These are phyloP conservation scores for Hansenula lynferdii DNA, from an alignment of 1,139 yeast species.

Conservation along the genomic window DNA sequence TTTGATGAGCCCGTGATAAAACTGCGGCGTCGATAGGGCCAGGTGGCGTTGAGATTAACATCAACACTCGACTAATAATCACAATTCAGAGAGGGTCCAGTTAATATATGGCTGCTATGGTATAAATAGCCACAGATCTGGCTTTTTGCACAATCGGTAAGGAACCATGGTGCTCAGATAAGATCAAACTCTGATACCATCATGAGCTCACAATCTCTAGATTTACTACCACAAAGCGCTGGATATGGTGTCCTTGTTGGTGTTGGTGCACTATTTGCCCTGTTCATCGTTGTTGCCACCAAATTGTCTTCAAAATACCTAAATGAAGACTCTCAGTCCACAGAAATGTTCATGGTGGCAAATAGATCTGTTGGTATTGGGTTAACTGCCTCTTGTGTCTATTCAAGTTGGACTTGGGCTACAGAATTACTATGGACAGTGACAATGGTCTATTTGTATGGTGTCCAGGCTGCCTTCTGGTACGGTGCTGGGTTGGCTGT, in stretches of 20 bases:
- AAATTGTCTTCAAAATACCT: constrained; percentile 42
- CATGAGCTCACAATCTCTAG: neutral
- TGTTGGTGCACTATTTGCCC: constrained; percentile 45
- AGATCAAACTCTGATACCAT: too few relatives aligned
- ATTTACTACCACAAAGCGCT: neutral
- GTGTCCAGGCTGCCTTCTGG: constrained; percentile 35
- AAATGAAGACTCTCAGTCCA: constrained; percentile 46
- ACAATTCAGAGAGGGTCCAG: too few relatives aligned
- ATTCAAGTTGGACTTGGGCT: constrained; percentile 52
- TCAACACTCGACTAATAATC: too few relatives aligned
- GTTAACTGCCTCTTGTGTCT: constrained; percentile 44
- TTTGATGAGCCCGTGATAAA: too few relatives aligned
- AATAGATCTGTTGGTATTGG: constrained; percentile 45
- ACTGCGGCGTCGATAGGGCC: too few relatives aligned
- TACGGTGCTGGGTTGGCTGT: constrained; percentile 36
- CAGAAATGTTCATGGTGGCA: constrained; percentile 56
- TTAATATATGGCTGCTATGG: too few relatives aligned
- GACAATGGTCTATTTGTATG: constrained; percentile 38
- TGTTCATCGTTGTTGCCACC: constrained; percentile 50
- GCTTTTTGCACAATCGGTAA: too few relatives aligned
- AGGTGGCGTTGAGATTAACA: too few relatives aligned
- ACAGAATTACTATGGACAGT: constrained; percentile 43
- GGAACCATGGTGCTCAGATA: too few relatives aligned
- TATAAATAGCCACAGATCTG: too few relatives aligned
- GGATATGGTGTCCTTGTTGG: constrained; percentile 51